Evolutionary conservation across 139 green algal genomes (phyloP).

Genomic region (Tetraselmis striata): DNA sequence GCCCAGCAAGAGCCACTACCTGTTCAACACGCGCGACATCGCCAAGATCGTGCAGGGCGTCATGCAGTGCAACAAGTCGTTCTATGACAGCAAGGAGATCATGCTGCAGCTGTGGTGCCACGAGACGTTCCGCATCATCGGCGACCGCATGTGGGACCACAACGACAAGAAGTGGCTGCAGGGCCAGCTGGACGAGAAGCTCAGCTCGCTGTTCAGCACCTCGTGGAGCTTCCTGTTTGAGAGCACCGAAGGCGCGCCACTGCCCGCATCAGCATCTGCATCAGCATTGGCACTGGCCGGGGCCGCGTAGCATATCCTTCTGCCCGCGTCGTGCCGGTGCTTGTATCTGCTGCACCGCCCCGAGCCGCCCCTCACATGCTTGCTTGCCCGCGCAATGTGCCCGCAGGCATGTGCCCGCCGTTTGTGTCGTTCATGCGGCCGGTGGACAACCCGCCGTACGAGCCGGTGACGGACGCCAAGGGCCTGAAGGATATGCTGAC

Average conservation of each 20-base stretch:
- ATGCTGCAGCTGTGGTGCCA: constrained; percentile 80
- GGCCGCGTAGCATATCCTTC: no score
- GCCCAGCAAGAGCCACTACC: constrained; percentile 74
- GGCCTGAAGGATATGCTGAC: constrained; percentile 59
- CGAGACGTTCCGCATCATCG: constrained; percentile 69
- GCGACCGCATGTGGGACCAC: constrained; percentile 64
- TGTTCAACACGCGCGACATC: constrained; percentile 81
- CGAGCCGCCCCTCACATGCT: no score
- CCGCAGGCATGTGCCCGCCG: constrained; percentile 39
- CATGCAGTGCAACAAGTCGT: constrained; percentile 64
- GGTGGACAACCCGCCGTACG: constrained; percentile 68
- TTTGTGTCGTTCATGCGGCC: constrained; percentile 78
- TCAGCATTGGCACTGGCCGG: no score
- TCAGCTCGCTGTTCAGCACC: constrained; percentile 46
- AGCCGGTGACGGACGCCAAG: constrained; percentile 57
- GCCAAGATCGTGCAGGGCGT: constrained; percentile 70
- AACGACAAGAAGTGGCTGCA: constrained; percentile 52
- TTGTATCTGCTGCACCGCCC: no score
- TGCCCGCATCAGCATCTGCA: no score
- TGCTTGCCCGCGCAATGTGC: no score
- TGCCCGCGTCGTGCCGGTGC: no score
- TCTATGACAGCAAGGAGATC: constrained; percentile 72
- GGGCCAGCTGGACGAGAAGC: constrained; percentile 56
- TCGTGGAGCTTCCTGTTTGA: constrained; percentile 56
- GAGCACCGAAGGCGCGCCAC: constrained; percentile 22